Evolutionary conservation across 805 yeast genomes (phyloP), one percentile per base, ranked within the genome.

Genomic region (Spencermartinsiella europaea): DNA sequence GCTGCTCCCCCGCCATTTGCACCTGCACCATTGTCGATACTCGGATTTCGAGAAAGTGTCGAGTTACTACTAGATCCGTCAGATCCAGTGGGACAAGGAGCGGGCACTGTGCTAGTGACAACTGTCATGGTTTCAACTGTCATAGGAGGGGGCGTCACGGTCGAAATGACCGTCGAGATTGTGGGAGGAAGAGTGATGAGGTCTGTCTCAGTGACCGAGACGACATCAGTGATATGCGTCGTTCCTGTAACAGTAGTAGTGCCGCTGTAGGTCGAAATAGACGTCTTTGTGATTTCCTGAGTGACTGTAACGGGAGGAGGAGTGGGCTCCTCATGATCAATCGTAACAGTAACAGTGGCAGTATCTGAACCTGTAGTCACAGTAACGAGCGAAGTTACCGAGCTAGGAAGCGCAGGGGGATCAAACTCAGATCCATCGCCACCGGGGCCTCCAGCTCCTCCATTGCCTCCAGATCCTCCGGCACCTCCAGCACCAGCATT

Each of bases 391-490:
- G 37, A 16, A 5, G 37, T n/a, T 5, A 8, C 7, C 7, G 37
- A 5, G 5, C 17, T 15, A n/a, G 37, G 15, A 5, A 15, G 15
- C 8, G 15, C 37, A 34, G 15, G 17, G 15, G 37, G 15, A n/a
- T 8, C 17, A 10, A 14, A 27, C 15, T 8, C 37, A 34, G 37
- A 5, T 8, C 37, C 37, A 8, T 5, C 37, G n/a, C 17, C 37
- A 15, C 17, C 19, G n/a, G 37, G 7, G 7, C 25, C 35, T 21
- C 35, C 35, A 39, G 55, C 51, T 3, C 47, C 25, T 34, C 56
- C 42, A 83, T 63, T 71, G 77, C 69, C 2, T 54, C 39, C 0
- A 90, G 81, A 57, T 85, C 95, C 42, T 66, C 47, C 12, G 60
- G 66, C 93, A 85, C 82, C 38, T 27, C 45, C 45, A 34, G 40